Conservation (phyloP, 2,329 filamentous ascomycete genomes). For the Mycosphaerella sp. region DNA sequence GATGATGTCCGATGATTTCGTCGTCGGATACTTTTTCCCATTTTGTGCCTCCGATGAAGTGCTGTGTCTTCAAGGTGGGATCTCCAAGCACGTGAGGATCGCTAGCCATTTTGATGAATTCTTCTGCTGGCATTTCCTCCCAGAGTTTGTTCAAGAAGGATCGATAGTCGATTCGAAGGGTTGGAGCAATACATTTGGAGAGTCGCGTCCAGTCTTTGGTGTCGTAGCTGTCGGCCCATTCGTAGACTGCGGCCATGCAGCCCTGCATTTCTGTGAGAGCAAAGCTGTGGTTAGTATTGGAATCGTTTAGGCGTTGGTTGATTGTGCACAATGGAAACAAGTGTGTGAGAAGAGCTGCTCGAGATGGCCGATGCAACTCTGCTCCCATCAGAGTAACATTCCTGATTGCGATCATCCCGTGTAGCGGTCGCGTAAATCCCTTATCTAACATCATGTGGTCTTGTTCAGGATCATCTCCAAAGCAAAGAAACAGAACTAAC, state of each 20-base stretch:
- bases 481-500: conserved; percentile 23
- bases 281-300: not conserved
- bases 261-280: conserved; percentile 33
- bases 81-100: conserved; percentile 50
- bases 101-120: conserved; percentile 50
- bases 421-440: conserved; percentile 8
- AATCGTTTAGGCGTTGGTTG: not conserved
- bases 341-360: too few species aligned
- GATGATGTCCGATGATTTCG: conserved; percentile 49
- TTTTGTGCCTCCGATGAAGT: conserved; percentile 50
- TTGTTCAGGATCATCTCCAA: not conserved
- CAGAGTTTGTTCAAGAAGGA: conserved; percentile 51
- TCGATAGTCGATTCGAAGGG: conserved; percentile 61
- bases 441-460: conserved; percentile 7
- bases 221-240: conserved; percentile 62
- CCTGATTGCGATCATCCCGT: not conserved
- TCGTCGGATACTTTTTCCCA: conserved; percentile 47
- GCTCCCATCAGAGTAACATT: conserved; percentile 1
- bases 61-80: conserved; percentile 50
- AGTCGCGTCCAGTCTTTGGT: conserved; percentile 60
- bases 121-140: conserved; percentile 51
- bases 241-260: conserved; percentile 45
- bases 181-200: conserved; percentile 57
- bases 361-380: not conserved
- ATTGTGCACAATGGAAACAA: too few species aligned